phyloP scores from a whole-genome alignment of 345 rosid genomes.

The Litchi chinensis region DNA sequence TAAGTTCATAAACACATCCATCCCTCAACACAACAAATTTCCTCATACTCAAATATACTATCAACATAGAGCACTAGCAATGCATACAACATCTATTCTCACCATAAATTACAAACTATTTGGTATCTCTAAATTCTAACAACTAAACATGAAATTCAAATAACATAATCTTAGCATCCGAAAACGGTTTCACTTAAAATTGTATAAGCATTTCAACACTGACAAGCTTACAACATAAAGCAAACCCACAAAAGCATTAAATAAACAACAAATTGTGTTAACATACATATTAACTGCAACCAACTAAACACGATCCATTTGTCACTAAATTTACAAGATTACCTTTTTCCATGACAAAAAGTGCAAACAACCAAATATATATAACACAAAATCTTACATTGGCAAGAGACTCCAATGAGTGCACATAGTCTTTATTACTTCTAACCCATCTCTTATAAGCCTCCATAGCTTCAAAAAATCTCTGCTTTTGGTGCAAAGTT shows the following conservation, averaged over 20 bases:
- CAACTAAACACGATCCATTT: not conserved
- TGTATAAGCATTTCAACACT: not conserved
- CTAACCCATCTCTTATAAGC: conserved; percentile 90
- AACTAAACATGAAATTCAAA: not conserved
- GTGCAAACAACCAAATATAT: not conserved
- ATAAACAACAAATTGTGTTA: not conserved
- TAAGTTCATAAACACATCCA: not conserved
- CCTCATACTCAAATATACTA: not conserved
- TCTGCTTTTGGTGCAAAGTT: not conserved
- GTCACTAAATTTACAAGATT: not conserved
- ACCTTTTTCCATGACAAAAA: not conserved
- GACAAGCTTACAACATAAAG: not conserved
- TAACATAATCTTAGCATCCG: not conserved
- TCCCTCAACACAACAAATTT: not conserved
- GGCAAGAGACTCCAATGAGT: conserved; percentile 89
- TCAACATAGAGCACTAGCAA: not conserved
- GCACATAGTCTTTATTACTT: conserved; percentile 81
- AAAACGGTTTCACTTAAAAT: too few relatives aligned
- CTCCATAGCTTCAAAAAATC: conserved; percentile 59
- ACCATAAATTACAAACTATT: not conserved
- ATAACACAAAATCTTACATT: conserved; percentile 54
- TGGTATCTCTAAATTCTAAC: not conserved
- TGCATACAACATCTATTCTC: not conserved
- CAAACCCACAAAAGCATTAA: not conserved
- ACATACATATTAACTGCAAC: not conserved